Percentiles rank a stretch among this genome's conserved stretches.
phyloP scores from a whole-genome alignment of 495 filamentous ascomycete genomes.

The Aspergillus steynii region DNA sequence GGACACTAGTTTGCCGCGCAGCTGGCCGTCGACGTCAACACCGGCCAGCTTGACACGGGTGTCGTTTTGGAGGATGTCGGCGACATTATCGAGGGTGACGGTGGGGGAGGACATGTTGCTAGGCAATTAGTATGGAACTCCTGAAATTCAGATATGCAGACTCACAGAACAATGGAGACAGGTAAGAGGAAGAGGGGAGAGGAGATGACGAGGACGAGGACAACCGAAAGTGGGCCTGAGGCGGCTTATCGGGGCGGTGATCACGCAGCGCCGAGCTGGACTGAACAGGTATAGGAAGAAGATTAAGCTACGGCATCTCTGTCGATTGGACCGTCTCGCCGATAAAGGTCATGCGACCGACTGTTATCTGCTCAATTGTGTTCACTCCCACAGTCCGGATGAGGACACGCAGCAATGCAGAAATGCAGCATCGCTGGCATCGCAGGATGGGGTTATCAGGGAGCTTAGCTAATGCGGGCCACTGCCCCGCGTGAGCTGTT shows the following conservation, averaged over 20 bases:
- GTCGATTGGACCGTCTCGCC: too few relatives aligned
- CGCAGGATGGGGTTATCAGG: neutral
- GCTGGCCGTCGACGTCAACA: conserved; percentile 80
- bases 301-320: too few relatives aligned
- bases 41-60: conserved; percentile 84
- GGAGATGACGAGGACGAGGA: neutral
- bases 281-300: too few relatives aligned
- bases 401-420: too few relatives aligned
- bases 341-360: too few relatives aligned
- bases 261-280: too few relatives aligned
- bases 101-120: conserved; percentile 14
- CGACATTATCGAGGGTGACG: conserved; percentile 34
- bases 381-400: too few relatives aligned
- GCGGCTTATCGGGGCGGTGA: neutral
- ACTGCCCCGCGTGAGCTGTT: neutral
- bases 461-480: neutral
- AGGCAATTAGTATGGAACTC: neutral
- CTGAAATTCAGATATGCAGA: neutral
- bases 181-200: neutral
- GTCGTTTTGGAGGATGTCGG: conserved; percentile 66
- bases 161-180: neutral
- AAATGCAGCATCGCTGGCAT: too few relatives aligned
- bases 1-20: conserved; percentile 87
- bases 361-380: too few relatives aligned
- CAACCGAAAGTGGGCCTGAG: neutral